These are phyloP conservation scores for Naegleria lovaniensis DNA, from an alignment of 208 protist genomes.

Conservation along the genomic window DNA sequence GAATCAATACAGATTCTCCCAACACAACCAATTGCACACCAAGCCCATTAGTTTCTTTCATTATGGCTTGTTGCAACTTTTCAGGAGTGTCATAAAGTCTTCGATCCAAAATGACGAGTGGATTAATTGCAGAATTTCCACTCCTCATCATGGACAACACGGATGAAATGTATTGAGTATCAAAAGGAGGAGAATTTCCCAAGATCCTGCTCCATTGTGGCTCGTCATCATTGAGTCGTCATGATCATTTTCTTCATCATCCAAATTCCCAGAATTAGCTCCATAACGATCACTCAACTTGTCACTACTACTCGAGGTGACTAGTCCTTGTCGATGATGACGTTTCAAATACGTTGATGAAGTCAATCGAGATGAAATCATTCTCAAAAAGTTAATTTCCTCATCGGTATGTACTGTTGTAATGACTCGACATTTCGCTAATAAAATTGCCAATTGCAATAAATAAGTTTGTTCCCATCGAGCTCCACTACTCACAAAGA, in stretches of 20 bases:
- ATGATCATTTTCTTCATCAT: not conserved
- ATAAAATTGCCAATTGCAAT: not conserved
- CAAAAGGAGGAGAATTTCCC: not conserved
- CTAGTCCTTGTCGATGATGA: no score
- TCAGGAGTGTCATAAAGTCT: not conserved
- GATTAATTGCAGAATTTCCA: not conserved
- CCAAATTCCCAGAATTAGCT: no score
- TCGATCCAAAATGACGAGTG: not conserved
- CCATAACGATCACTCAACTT: no score
- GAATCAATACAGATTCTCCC: not conserved
- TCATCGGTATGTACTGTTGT: not conserved
- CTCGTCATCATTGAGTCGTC: not conserved
- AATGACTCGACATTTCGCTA: not conserved
- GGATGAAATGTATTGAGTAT: not conserved
- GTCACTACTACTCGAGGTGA: no score
- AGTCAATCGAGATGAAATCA: not conserved
- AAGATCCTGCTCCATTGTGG: not conserved
- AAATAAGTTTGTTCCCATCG: not conserved
- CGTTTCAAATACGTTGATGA: not conserved
- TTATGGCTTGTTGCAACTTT: not conserved
- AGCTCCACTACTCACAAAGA: not conserved
- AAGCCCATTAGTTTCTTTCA: not conserved
- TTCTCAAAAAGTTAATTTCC: slow-evolving; percentile 7
- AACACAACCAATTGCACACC: not conserved
- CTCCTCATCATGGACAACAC: not conserved